Evolutionary conservation across 768 basidiomycete genomes (phyloP), one percentile per base, ranked within the genome.

Genomic region (Termitomyces bulborhizus): DNA sequence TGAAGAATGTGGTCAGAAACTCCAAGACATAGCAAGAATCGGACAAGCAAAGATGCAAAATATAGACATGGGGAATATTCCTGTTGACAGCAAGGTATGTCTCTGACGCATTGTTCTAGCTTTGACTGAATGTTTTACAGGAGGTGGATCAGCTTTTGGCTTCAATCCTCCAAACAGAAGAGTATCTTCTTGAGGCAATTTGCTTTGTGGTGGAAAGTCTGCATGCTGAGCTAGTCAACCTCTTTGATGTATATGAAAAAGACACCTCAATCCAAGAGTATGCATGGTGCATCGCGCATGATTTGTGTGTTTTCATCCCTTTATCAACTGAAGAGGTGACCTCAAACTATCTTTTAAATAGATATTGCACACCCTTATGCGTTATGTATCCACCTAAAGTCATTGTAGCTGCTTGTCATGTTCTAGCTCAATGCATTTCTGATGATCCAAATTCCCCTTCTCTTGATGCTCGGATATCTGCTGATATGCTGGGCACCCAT

Each of bases 211-310:
- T 90, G 9, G 79, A 81, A 54, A 90, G 82, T 62, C 88, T 89
- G 16, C 91, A 93, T 61, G 81, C 82, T 31, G 79, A 86, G 50
- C 73, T 93, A 31, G 81, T 88, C 43, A 85, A 90, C 58, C 73
- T 92, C 11, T 86, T 90, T 62, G 81, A 85, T 54, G 71, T 76
- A 7, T 69, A 78, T 43, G 76, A 77, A 57, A 73, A 76, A 42
- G 77, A 76, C 36, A 51, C 65, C 18, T 68, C 73, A 34, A 66
- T 86, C 36, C 83, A 88, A 67, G 90, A 91, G 64, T 85, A 82
- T 63, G 84, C 89, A 12, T 93, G 90, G 92, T 89, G 88, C 58
- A 75, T 93, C 49, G 86, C 90, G 13, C 88, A 91, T 69, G 91
- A 93, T 73, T 90, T 91, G 91, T 93, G 56, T 69, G 77, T 79